These are phyloP conservation scores for Flaveria linearis DNA, from an alignment of 129 eudicot species.

Conservation along the genomic window DNA sequence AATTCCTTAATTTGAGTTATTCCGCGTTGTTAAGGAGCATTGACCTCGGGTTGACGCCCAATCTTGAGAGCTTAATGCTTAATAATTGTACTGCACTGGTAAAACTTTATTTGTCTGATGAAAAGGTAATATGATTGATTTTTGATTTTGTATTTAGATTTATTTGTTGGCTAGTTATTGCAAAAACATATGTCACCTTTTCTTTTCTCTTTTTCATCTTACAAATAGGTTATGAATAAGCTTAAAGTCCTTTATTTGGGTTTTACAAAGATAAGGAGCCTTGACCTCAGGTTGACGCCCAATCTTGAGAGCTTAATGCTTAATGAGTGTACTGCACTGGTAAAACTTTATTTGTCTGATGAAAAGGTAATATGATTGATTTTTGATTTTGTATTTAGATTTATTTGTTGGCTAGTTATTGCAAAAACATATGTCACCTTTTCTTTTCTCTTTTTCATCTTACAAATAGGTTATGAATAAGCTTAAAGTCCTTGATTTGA, in stretches of 20 bases:
- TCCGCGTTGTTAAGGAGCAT: not conserved
- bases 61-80: not conserved
- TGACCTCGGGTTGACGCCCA: not conserved
- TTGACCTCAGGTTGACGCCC: not conserved
- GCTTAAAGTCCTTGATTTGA: not conserved
- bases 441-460: not conserved
- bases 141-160: not conserved
- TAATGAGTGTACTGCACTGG: not conserved
- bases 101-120: not conserved
- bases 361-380: not conserved
- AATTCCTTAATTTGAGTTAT: not conserved
- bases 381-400: not conserved
- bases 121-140: not conserved
- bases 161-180: not conserved
- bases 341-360: not conserved
- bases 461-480: conserved; percentile 1
- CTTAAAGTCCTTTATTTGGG: not conserved
- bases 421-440: too few species aligned
- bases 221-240: not conserved
- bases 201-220: not conserved
- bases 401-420: not conserved
- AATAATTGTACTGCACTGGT: not conserved
- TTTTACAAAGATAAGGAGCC: not conserved
- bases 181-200: not conserved
- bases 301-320: not conserved